phyloP scores from a whole-genome alignment of 2,329 filamentous ascomycete genomes.

The Cladosporium velox region DNA sequence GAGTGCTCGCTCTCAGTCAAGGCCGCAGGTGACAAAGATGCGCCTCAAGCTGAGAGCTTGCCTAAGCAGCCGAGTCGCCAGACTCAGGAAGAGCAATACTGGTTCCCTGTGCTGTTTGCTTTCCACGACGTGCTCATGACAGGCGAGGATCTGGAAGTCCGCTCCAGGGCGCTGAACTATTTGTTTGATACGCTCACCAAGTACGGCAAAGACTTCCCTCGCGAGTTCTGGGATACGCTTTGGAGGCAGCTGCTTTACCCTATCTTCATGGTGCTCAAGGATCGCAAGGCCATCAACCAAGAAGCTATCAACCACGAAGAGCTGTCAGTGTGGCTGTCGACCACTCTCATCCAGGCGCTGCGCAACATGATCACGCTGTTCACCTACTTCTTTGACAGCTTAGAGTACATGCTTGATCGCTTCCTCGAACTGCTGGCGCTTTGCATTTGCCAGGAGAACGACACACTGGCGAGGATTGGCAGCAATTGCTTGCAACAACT shows the following conservation, averaged over 20 bases:
- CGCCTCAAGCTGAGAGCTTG: constrained; percentile 52
- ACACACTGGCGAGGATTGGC: constrained; percentile 95
- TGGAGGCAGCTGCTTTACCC: constrained; percentile 97
- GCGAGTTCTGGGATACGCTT: constrained; percentile 97
- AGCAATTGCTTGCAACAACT: constrained; percentile 97
- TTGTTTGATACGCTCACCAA: constrained; percentile 91
- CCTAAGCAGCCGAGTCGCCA: constrained; percentile 71
- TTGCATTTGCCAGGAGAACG: constrained; percentile 98
- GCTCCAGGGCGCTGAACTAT: constrained; percentile 85
- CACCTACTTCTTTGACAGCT: constrained; percentile 93
- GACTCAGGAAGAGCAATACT: constrained; percentile 94
- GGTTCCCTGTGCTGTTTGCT: constrained; percentile 96
- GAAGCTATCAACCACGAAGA: constrained; percentile 96
- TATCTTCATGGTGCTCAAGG: constrained; percentile 97
- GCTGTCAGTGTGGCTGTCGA: constrained; percentile 96
- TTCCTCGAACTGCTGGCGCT: constrained; percentile 91
- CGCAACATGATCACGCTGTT: constrained; percentile 98
- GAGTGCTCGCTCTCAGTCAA: constrained; percentile 86
- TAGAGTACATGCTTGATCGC: constrained; percentile 98
- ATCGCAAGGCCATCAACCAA: constrained; percentile 84
- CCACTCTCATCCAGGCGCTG: constrained; percentile 97
- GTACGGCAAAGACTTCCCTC: constrained; percentile 87
- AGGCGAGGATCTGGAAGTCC: constrained; percentile 94
- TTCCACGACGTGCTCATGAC: constrained; percentile 99
- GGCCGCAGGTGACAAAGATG: constrained; percentile 47